Evolutionary conservation across 306 rosid genomes (phyloP), one percentile per base, ranked within the genome.

Genomic region (Rosa rugosa): DNA sequence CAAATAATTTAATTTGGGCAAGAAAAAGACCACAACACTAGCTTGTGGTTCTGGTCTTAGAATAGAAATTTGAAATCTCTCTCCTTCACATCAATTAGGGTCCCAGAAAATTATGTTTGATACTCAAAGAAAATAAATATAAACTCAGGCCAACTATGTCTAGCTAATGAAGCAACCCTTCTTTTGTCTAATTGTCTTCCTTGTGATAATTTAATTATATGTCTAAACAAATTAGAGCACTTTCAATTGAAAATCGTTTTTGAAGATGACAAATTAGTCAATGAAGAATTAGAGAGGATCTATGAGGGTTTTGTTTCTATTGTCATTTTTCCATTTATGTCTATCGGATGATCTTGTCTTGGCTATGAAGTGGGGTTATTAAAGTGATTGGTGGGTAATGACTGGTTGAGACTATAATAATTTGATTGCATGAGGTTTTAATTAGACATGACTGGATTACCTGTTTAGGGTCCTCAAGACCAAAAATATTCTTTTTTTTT

Each of bases 101-200:
- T 53, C 80, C 68, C 18, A 40, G 18, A 59, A 59, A 78, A 23
- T 78, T 5, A 42, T 20, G 80, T 51, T 17, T 36, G 12, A 41
- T 13, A 40, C 22, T 38, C 68, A 22, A 59, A 54, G 13, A 9
- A 23, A n/a, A 45, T 4, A 20, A 0, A 18, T 54, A 38, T 13
- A 53, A 20, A 5, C 47, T 13, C 7, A 74, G 6, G 25, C 27
- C 62, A 50, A 9, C 23, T 71, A 71, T 13, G 2, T 5, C 12
- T 47, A 46, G 5, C 16, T 47, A 27, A 13, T 41, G 60, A 8
- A 75, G 23, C 71, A 73, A 9, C 42, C 27, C 9, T 44, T 25
- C 6, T 18, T 63, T 31, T 31, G 36, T 31, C 36, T 2, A 31
- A 31, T 31, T 59, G 65, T 59, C 36, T 12, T 6, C 16, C n/a